phyloP scores from a whole-genome alignment of 805 yeast species.

The Tanozyma kutaoensis region DNA sequence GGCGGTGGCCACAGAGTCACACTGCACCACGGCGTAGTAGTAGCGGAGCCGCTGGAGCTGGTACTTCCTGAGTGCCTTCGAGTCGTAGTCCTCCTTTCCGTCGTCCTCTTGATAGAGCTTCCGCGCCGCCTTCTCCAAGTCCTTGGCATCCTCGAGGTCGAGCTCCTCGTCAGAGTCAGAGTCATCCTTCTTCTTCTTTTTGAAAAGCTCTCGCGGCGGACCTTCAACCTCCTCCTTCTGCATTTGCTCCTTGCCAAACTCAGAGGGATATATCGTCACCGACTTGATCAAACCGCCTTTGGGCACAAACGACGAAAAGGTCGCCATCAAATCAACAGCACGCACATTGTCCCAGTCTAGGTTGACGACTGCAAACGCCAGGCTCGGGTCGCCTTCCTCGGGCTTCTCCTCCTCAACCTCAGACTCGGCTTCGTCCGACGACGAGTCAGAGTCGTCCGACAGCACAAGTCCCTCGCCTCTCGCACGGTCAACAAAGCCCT shows the following conservation, averaged over 20 bases:
- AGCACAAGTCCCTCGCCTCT: conserved; percentile 43
- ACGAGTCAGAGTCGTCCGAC: conserved; percentile 9
- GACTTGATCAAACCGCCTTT: conserved; percentile 52
- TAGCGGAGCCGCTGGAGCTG: conserved; percentile 89
- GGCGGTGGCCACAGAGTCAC: conserved; percentile 66
- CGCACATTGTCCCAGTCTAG: conserved; percentile 96
- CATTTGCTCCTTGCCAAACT: conserved; percentile 88
- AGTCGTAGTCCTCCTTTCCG: conserved; percentile 74
- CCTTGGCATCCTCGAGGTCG: conserved; percentile 33
- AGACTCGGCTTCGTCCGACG: conserved; percentile 38
- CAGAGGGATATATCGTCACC: conserved; percentile 75
- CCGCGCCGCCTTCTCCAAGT: conserved; percentile 48
- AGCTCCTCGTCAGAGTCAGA: conserved; percentile 22
- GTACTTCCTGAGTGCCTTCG: conserved; percentile 72
- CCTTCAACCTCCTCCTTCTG: conserved; percentile 83
- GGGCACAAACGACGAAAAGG: conserved; percentile 79
- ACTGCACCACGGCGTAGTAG: conserved; percentile 80
- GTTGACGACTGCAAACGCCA: conserved; percentile 80
- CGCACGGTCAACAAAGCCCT: conserved; percentile 37
- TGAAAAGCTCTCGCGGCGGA: conserved; percentile 78
- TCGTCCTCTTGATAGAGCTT: conserved; percentile 69
- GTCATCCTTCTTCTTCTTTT: conserved; percentile 26
- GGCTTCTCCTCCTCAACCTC: conserved; percentile 48
- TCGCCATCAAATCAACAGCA: conserved; percentile 78
- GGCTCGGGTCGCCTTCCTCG: conserved; percentile 80